These are phyloP conservation scores for Globisporangium viniferum DNA, from an alignment of 352 stramenopile species.

Conservation along the genomic window DNA sequence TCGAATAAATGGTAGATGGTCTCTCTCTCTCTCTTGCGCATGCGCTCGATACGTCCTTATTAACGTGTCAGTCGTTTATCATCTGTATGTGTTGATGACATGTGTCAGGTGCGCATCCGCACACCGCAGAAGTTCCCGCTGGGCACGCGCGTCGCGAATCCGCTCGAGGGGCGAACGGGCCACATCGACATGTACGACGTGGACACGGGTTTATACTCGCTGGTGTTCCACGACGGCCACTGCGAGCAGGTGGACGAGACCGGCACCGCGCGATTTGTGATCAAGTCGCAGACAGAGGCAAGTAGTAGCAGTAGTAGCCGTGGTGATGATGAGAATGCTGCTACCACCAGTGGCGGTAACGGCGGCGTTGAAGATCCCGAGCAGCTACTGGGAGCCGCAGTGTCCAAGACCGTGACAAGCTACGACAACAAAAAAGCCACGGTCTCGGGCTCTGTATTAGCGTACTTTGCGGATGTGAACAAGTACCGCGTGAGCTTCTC, in stretches of 20 bases:
- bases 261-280: conserved; percentile 36
- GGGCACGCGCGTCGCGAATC: conserved; percentile 54
- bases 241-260: conserved; percentile 29
- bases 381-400: conserved; percentile 30
- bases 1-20: no score
- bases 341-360: not conserved
- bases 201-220: conserved; percentile 37
- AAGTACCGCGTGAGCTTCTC: conserved; percentile 47
- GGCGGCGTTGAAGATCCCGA: conserved; percentile 30
- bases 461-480: conserved; percentile 40
- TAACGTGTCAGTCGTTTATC: not conserved
- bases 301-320: not conserved
- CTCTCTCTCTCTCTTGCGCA: not conserved
- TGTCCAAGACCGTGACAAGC: conserved; percentile 42
- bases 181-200: conserved; percentile 41
- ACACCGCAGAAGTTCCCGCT: conserved; percentile 39
- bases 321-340: not conserved
- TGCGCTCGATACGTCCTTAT: not conserved
- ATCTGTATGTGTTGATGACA: not conserved
- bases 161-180: conserved; percentile 58
- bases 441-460: conserved; percentile 38
- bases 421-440: conserved; percentile 46
- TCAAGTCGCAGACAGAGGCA: conserved; percentile 11
- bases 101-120: conserved; percentile 33
- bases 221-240: conserved; percentile 55